Base-by-base conservation (phyloP, 352 stramenopile species). In the Blastocystis sp. region DNA sequence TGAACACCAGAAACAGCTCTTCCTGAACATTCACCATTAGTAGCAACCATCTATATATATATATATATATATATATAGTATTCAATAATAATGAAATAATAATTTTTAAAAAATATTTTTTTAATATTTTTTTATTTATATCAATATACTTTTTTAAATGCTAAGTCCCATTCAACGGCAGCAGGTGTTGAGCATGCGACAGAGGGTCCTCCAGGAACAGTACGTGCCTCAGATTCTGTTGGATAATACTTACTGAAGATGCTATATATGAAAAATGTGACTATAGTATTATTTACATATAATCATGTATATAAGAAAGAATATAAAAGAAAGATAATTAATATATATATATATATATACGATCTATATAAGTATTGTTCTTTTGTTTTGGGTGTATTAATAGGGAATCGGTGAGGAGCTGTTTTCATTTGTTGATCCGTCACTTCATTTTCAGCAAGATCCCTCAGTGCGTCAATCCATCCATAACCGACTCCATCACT, bases 171-270 rank as follows among this genome's bases (percentile, higher is more conserved):
- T 41, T 87, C 80, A 69, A 98, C 94, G 13, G 89, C 91, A 32
- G 87, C 80, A 39, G 91, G 80, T 19, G 89, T 96, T 21, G 82
- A 94, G 74, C 91, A 98, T 1, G 91, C 91, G 72, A 98, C 97
- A 57, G 79, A 93, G 34, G 91, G 91, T 24, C 88, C 91, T 57
- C 84, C 86, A 2, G 88, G 88, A 18, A 98, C 88, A 5, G 88
- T 98, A 64, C 89, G 79, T 23, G 86, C 84, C 1, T 88, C 87
- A 27, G 91, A 84, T 64, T 94, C 81, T 55, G 83, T 86, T 37
- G 93, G 86, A 71, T 94, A 97, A 62, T 95, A 79, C 68, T 91
- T 82, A 74, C 94, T 87, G 73, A 98, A 98, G 65, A 96, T 95
- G 70, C 82, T 72, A 35, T n/a, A n/a, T n/a, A n/a, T n/a, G n/a